Base-by-base conservation (phyloP, 2,329 filamentous ascomycete genomes). In the Claviceps pazoutovae region DNA sequence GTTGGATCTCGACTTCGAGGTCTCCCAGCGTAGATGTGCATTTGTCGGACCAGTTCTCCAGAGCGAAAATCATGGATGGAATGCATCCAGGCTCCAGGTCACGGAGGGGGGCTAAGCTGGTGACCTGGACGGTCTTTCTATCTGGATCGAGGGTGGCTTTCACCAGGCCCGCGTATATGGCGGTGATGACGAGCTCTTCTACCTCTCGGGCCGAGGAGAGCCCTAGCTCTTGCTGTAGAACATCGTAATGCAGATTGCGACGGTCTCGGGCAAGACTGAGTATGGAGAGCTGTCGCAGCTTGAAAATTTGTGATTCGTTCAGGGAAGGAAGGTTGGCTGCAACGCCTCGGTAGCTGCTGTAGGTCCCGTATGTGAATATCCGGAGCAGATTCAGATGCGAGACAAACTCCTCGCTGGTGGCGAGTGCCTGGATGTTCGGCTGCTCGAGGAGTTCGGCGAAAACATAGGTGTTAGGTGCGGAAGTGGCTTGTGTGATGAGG, bases 321-420 rank as follows among this genome's bases (percentile, higher is more conserved):
- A 98, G 80, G 7, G 74, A 56, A 2, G 91, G 93, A 2, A 96
- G 82, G 56, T 60, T 59, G 19, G 66, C 51, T n/a, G 68, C 64
- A 3, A 46, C 39, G 23, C 56, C 55, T 21, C 58, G 62, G 72
- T 95, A 96, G 59, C 84, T 79, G 54, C 78, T 72, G 74, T 88
- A 96, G 54, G 88, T 95, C 55, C 91, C 93, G 75, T 93, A 88
- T 54, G 89, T 87, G 69, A 98, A 98, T 61, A 94, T 83, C 67
- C 90, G 78, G 45, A 98, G 83, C 14, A 95, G 76, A 1, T 73
- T 79, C 49, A 93, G 74, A 67, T 88, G 70, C 3, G 71, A 59
- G 2, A 74, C 70, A 60, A 84, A 79, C 48, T 94, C 84, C 38
- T 75, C 64, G 8, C 66, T 66, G 41, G 80, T 65, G 41, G 74